These are phyloP conservation scores for Cercis canadensis DNA, from an alignment of 306 rosid species.

Conservation along the genomic window DNA sequence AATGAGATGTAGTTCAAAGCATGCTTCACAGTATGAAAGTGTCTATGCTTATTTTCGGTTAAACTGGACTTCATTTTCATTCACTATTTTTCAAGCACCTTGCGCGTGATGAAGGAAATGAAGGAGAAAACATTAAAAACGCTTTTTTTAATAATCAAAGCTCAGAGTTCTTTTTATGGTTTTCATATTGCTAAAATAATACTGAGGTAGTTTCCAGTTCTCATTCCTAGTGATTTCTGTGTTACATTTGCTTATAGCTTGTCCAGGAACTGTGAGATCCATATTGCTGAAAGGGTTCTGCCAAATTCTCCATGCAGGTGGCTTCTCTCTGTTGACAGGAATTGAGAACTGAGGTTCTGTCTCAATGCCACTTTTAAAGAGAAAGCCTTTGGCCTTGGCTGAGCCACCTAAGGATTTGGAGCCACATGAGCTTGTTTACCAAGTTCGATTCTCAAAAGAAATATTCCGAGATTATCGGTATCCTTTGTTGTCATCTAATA, in stretches of 20 bases:
- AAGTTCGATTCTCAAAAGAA: conserved; percentile 88
- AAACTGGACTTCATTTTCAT: background rate
- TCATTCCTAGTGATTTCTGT: conserved; percentile 26
- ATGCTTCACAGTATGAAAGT: background rate
- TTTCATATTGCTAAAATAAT: background rate
- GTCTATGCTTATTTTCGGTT: conserved; percentile 16
- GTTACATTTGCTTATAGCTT: conserved; percentile 9
- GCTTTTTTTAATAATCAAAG: no score
- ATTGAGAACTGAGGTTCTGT: conserved; percentile 33
- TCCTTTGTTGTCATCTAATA: conserved; percentile 48
- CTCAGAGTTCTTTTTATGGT: background rate
- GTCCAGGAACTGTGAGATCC: conserved; percentile 10
- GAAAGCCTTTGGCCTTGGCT: conserved; percentile 69
- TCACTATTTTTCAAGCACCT: background rate
- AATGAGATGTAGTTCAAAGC: conserved; percentile 10
- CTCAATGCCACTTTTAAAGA: conserved; percentile 82
- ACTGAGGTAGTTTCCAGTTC: conserved; percentile 6
- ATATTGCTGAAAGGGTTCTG: conserved; percentile 25
- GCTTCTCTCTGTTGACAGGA: conserved; percentile 27
- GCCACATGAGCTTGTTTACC: conserved; percentile 72
- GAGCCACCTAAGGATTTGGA: conserved; percentile 75
- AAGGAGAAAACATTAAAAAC: background rate
- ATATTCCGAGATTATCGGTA: conserved; percentile 82
- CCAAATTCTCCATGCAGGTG: conserved; percentile 41
- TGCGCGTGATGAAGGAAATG: background rate